These are phyloP conservation scores for Fistulinella cinereoalba DNA, from an alignment of 1,284 basidiomycete genomes.

Conservation along the genomic window DNA sequence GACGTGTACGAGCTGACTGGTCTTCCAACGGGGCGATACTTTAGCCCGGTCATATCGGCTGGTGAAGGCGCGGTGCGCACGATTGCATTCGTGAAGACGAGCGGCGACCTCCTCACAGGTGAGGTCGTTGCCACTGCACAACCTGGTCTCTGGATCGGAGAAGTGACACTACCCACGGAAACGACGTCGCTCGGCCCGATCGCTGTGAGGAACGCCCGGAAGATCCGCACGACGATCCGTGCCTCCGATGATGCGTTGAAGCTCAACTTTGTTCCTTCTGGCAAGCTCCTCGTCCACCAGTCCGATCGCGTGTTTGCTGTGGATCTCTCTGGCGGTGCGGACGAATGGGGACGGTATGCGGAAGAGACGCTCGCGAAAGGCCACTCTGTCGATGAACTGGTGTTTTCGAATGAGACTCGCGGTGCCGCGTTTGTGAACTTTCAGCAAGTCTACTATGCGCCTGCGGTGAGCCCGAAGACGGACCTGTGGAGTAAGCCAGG, in stretches of 20 bases:
- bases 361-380: constrained; percentile 52
- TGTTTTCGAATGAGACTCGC: constrained; percentile 37
- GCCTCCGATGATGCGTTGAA: constrained; percentile 36
- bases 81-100: constrained; percentile 63
- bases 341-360: constrained; percentile 48
- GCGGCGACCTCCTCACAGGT: constrained; percentile 58
- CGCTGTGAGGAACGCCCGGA: constrained; percentile 39
- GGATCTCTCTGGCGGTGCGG: constrained; percentile 46
- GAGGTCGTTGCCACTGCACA: constrained; percentile 60
- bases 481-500: constrained; percentile 67
- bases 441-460: constrained; percentile 58
- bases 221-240: constrained; percentile 46
- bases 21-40: constrained; percentile 62
- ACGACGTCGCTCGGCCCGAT: constrained; percentile 27
- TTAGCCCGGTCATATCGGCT: constrained; percentile 52
- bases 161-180: constrained; percentile 47
- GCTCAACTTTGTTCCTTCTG: constrained; percentile 49
- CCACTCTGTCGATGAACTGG: constrained; percentile 54
- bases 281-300: constrained; percentile 57
- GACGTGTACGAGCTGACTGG: constrained; percentile 49
- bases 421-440: constrained; percentile 63
- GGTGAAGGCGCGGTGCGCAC: constrained; percentile 38
- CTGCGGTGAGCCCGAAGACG: constrained; percentile 39
- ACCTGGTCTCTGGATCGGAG: constrained; percentile 61
- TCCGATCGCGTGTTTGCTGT: constrained; percentile 50